Evolutionary conservation across 306 rosid species (phyloP).

Genomic region (Rosa persica): DNA sequence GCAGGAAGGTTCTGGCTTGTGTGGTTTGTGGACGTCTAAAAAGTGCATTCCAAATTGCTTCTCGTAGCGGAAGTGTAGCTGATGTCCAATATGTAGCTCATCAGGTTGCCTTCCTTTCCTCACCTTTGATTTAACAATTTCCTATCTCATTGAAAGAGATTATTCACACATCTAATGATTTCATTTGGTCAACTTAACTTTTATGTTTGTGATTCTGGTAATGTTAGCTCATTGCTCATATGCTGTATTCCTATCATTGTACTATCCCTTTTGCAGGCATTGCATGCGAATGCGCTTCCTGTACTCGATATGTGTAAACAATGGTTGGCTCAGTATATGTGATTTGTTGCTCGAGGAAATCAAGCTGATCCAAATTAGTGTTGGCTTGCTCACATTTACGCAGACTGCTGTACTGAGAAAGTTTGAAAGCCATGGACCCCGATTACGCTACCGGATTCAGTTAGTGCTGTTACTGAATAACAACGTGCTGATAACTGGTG

Average conservation of each 20-base stretch:
- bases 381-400: constrained; percentile 25
- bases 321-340: constrained; percentile 98
- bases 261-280: constrained; percentile 65
- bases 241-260: constrained; percentile 12
- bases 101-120: constrained; percentile 59
- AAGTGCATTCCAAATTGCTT: constrained; percentile 98
- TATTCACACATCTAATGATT: background rate
- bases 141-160: background rate
- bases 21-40: constrained; percentile 98
- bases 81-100: constrained; percentile 99
- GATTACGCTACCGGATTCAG: background rate
- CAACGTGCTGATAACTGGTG: background rate
- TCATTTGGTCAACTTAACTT: background rate
- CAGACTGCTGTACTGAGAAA: constrained; percentile 9
- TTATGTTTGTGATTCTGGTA: background rate
- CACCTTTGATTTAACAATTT: background rate
- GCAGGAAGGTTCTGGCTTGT: constrained; percentile 99
- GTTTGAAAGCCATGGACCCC: constrained; percentile 21
- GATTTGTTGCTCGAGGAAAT: constrained; percentile 26
- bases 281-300: constrained; percentile 94
- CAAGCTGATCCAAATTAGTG: constrained; percentile 8
- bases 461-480: background rate
- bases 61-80: constrained; percentile 97
- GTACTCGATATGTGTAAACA: constrained; percentile 99
- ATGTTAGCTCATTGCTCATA: background rate